Conservation (phyloP, 2,329 filamentous ascomycete genomes). For the Parascedosporium putredinis region DNA sequence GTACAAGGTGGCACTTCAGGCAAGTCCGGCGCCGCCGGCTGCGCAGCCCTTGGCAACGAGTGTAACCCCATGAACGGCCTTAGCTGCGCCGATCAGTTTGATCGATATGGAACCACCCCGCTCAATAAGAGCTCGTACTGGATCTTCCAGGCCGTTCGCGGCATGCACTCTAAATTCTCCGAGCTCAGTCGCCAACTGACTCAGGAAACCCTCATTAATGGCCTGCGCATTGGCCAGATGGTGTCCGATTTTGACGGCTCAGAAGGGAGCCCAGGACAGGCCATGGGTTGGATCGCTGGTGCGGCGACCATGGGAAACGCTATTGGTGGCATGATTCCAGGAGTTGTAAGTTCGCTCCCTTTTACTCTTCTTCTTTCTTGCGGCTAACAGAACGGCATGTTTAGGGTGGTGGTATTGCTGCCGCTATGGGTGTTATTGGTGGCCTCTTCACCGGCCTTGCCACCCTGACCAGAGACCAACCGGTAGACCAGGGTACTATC, state of each 20-base stretch:
- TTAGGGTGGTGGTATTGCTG: neutral
- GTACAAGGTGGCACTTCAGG: constrained; percentile 8
- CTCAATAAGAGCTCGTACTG: constrained; percentile 8
- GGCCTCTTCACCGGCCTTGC: neutral
- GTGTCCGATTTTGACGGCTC: constrained; percentile 8
- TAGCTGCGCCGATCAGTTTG: constrained; percentile 6
- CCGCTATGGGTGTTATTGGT: neutral
- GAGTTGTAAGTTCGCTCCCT: constrained; percentile 1
- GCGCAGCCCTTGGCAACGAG: constrained; percentile 6
- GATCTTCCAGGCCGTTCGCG: constrained; percentile 10
- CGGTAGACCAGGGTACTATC: constrained; percentile 3
- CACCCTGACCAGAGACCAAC: neutral
- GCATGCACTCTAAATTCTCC: constrained; percentile 10
- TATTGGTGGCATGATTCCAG: constrained; percentile 5
- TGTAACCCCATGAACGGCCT: constrained; percentile 9
- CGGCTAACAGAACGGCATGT: neutral
- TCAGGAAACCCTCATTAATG: constrained; percentile 7
- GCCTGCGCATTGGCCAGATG: constrained; percentile 6
- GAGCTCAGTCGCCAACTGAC: constrained; percentile 9
- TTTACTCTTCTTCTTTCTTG: neutral
- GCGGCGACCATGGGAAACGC: constrained; percentile 8
- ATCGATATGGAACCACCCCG: neutral
- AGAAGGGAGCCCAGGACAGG: constrained; percentile 3
- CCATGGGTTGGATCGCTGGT: constrained; percentile 6
- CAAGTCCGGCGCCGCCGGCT: constrained; percentile 9